Conservation (phyloP, 2,329 filamentous ascomycete species). For the Elsinoe arachidis region DNA sequence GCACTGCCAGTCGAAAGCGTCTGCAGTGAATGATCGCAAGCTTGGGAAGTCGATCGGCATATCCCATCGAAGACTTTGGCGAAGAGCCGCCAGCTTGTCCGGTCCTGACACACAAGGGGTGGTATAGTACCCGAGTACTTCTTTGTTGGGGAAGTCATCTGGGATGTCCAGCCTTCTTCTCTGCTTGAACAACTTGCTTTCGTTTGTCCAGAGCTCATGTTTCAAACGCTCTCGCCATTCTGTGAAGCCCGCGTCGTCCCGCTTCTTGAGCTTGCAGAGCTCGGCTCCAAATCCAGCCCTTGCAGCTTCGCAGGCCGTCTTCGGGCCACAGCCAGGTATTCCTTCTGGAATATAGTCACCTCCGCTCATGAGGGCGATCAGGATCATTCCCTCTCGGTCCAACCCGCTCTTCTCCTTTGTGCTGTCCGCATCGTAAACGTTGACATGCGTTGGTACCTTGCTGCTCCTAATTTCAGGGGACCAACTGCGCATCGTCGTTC, state of each 20-base stretch:
- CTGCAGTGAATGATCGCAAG: constrained; percentile 63
- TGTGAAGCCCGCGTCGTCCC: constrained; percentile 51
- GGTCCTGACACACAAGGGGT: constrained; percentile 69
- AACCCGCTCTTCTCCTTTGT: constrained; percentile 53
- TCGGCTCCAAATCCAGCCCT: constrained; percentile 75
- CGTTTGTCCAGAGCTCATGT: constrained; percentile 74
- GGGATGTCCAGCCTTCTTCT: constrained; percentile 72
- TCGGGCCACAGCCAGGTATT: constrained; percentile 77
- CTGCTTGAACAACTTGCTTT: constrained; percentile 68
- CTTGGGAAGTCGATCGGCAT: constrained; percentile 54
- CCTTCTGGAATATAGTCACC: constrained; percentile 90
- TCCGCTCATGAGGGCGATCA: constrained; percentile 89
- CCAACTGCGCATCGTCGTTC: constrained; percentile 71
- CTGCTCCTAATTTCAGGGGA: constrained; percentile 58
- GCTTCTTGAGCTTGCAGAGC: constrained; percentile 56
- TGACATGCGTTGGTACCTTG: constrained; percentile 74
- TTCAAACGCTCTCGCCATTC: constrained; percentile 65
- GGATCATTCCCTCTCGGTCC: constrained; percentile 80
- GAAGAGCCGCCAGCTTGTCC: constrained; percentile 48
- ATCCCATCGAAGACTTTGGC: constrained; percentile 50
- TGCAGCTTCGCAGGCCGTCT: constrained; percentile 82
- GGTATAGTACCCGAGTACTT: constrained; percentile 78
- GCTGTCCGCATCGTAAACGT: constrained; percentile 60
- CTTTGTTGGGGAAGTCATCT: constrained; percentile 67
- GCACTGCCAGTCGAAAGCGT: constrained; percentile 81